Evolutionary conservation across 2,329 filamentous ascomycete genomes (phyloP).

Genomic region (Penicillium sp.): DNA sequence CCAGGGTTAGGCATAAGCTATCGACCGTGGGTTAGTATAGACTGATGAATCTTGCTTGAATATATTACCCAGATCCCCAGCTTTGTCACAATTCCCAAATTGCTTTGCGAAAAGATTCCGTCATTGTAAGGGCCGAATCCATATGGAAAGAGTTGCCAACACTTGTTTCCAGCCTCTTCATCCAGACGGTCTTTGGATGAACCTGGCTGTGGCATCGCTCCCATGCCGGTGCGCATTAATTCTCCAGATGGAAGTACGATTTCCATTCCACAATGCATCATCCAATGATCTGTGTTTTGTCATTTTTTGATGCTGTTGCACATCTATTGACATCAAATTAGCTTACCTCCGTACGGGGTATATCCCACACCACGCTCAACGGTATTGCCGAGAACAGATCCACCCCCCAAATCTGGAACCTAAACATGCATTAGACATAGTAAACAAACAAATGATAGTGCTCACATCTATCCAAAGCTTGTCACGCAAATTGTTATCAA

Average conservation of each 20-base stretch:
- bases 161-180: too few species aligned
- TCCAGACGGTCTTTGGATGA: too few species aligned
- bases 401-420: slow-evolving; percentile 31
- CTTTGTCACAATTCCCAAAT: slow-evolving; percentile 21
- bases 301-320: too few species aligned
- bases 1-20: slow-evolving; percentile 16
- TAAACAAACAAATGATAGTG: too few species aligned
- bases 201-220: slow-evolving; percentile 27
- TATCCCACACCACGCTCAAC: slow-evolving; percentile 33
- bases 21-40: too few species aligned
- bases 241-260: slow-evolving; percentile 40
- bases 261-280: slow-evolving; percentile 39
- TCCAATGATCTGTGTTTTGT: too few species aligned
- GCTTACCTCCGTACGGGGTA: slow-evolving; percentile 35
- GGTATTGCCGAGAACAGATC: slow-evolving; percentile 32
- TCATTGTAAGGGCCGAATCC: not conserved
- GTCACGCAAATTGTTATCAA: too few species aligned
- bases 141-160: too few species aligned
- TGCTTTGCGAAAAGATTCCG: slow-evolving; percentile 20
- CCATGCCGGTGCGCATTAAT: slow-evolving; percentile 41
- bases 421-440: too few species aligned
- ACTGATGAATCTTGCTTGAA: too few species aligned
- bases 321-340: too few species aligned
- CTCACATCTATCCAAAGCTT: too few species aligned
- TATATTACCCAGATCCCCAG: slow-evolving; percentile 22